A percentile compares a stretch with the other conserved stretches of the same genome.
These are phyloP conservation scores for Trichosporon ovoides DNA, from an alignment of 1,284 basidiomycete species.

Conservation along the genomic window DNA sequence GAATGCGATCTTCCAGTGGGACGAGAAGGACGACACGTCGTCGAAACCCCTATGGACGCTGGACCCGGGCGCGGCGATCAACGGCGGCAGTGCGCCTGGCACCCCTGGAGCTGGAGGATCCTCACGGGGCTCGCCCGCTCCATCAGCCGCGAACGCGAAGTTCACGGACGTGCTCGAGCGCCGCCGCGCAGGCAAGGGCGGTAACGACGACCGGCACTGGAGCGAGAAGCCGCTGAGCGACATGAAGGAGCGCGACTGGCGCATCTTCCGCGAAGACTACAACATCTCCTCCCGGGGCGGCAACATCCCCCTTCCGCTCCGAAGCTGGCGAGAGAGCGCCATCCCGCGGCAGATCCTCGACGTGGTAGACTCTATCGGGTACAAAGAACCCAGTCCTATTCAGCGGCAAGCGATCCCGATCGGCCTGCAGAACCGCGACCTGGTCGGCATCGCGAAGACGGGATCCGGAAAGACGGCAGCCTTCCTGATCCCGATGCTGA, in stretches of 20 bases:
- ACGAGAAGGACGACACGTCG: constrained; percentile 84
- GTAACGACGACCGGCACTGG: constrained; percentile 92
- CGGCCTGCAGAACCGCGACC: constrained; percentile 87
- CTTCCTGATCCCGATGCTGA: constrained; percentile 95
- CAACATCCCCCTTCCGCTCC: constrained; percentile 82
- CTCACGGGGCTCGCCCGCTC: constrained; percentile 13
- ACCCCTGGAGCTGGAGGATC: neutral
- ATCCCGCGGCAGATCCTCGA: constrained; percentile 76
- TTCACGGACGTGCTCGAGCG: constrained; percentile 67
- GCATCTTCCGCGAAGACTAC: constrained; percentile 98
- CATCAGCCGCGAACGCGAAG: constrained; percentile 11
- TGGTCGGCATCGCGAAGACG: constrained; percentile 98
- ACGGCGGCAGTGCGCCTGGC: neutral
- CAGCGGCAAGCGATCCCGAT: constrained; percentile 98
- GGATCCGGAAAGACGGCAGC: constrained; percentile 99
- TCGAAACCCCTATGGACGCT: constrained; percentile 33
- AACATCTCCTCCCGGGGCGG: constrained; percentile 89
- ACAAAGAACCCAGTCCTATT: constrained; percentile 94
- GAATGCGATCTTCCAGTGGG: constrained; percentile 99
- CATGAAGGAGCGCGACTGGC: constrained; percentile 98
- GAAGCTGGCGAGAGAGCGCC: constrained; percentile 81
- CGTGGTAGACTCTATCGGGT: constrained; percentile 84
- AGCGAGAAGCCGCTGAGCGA: constrained; percentile 86
- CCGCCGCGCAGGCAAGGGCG: constrained; percentile 70
- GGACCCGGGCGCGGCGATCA: neutral